phyloP scores from a whole-genome alignment of 192 early-diverging fungal genomes.

The Coemansia sp. region DNA sequence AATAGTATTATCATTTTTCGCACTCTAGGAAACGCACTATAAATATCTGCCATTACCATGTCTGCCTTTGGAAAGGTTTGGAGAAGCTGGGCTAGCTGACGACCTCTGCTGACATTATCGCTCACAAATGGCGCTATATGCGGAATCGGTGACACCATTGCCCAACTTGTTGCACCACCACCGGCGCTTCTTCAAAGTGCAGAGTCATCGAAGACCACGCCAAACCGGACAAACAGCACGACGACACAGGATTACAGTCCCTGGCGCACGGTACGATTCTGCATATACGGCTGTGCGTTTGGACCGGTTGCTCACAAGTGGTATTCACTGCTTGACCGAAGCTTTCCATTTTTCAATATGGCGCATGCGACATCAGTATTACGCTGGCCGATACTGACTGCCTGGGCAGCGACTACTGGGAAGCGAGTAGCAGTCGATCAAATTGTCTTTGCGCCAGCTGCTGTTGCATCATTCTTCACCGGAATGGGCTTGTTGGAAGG shows the following conservation, averaged over 20 bases:
- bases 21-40: no score
- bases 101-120: constrained; percentile 65
- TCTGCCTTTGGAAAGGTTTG: constrained; percentile 10
- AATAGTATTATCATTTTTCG: no score
- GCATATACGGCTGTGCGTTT: constrained; percentile 62
- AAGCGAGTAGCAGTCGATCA: constrained; percentile 64
- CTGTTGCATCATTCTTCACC: constrained; percentile 61
- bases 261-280: constrained; percentile 58
- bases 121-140: constrained; percentile 65
- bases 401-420: constrained; percentile 19
- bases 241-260: constrained; percentile 9
- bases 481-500: constrained; percentile 63
- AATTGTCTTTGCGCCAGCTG: constrained; percentile 62
- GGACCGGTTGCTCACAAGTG: constrained; percentile 66
- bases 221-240: not conserved
- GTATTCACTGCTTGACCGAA: constrained; percentile 63
- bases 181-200: not conserved
- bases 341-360: constrained; percentile 49
- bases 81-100: constrained; percentile 32
- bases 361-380: not conserved
- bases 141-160: constrained; percentile 59
- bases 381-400: constrained; percentile 1
- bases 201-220: not conserved
- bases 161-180: constrained; percentile 49
- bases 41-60: not conserved